Base-by-base conservation (phyloP, 352 stramenopile genomes). In the Phytophthora parvispora region DNA sequence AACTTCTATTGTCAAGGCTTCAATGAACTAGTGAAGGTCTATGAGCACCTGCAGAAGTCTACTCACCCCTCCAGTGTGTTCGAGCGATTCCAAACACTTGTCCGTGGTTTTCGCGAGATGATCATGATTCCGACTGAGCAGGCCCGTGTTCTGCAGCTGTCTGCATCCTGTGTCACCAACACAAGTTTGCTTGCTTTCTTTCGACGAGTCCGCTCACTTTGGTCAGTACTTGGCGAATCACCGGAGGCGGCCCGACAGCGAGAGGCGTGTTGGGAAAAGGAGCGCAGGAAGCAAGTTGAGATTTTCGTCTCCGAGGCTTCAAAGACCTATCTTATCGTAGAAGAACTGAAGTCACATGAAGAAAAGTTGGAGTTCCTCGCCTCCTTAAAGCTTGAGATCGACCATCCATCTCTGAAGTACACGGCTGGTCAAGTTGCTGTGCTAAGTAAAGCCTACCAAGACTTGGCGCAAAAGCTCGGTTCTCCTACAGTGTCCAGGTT, bases 271-370 rank as follows among this genome's bases (percentile, higher is more conserved):
- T 49, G 52, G 34, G n/a, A 60, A 6, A 12, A 49, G 15, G 32
- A 60, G 16, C 32, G 22, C 32, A 34, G 9, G 7, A 38, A 60
- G 16, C 24, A 49, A 8, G 40, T 50, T 1, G 53, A 49, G 24
- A 25, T 40, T 13, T 60, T 60, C 5, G 4, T 60, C 7, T 60
- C 34, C 1, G 53, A 40, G 7, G 25, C 20, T 13, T 50, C 53
- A 10, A 28, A 50, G 20, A 40, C 53, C 6, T 40, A 60, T 28
- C 53, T 60, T 27, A 16, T 60, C 16, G 16, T 60, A 10, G 27
- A 60, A 28, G 53, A 49, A 10, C 38, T 60, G 3, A 60, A 50
- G 36, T 28, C 53, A 4, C 8, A 6, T 27, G 52, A 60, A 49
- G 52, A 60, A 13, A 4, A 34, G 12, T 6, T 12, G 2, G 24